Evolutionary conservation across 2,329 filamentous ascomycete species (phyloP), one percentile per base, ranked within the genome.

Genomic region (Hawksworthiomyces lignivorus): DNA sequence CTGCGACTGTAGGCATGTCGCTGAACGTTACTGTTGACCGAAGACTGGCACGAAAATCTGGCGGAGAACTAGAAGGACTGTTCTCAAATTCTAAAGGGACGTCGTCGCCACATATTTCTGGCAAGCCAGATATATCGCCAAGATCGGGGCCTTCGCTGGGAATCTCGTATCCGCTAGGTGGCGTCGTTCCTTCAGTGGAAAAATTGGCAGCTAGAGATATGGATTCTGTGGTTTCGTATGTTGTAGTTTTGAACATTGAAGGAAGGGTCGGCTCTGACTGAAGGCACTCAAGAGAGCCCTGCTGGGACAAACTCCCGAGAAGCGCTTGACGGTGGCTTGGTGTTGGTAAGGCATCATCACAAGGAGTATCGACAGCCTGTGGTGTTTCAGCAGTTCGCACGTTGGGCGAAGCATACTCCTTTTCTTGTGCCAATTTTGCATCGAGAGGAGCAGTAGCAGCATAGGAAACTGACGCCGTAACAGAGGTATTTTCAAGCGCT

Each of bases 11-110:
- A n/a, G 70, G 69, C 47, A 64, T 64, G 29, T 68, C 68, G 36
- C 63, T 64, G 32, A 70, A 68, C 6, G 62, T 63, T 20, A 66
- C 56, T 3, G 67, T 53, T 15, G 64, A 62, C 42, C 64, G 58
- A 5, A 50, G 50, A 44, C 60, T 62, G 22, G 60, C 59, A 11
- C 57, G 56, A 39, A 67, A 56, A 5, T 52, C 48, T 2, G 68
- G 68, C 5, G 71, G 72, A 5, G 72, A 74, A 54, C 68, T 72
- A 3, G 70, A 67, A 4, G 68, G 67, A 46, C 69, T 73, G 5
- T 19, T 19, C 18, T 27, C 20, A 14, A 18, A 5, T 3, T 7
- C 19, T 7, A 7, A 10, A 7, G 22, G 32, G 6, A 18, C 24
- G 14, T 36, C 54, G 5, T 52, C 50, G 29, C 61, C 55, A 9